phyloP scores from a whole-genome alignment of 805 yeast genomes.

The Cyberlindnera maritima region DNA sequence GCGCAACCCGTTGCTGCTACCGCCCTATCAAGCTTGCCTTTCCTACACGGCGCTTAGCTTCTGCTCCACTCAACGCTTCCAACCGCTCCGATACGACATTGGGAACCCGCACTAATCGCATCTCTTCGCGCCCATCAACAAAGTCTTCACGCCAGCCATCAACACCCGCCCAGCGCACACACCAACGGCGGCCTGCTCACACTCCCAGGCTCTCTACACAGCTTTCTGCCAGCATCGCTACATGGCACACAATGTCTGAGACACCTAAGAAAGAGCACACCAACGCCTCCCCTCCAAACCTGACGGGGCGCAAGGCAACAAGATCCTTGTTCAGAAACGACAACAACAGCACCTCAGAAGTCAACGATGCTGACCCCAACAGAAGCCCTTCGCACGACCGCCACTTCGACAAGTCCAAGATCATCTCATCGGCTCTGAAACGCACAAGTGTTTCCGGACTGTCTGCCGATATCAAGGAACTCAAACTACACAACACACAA shows the following conservation, averaged over 20 bases:
- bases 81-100: background rate
- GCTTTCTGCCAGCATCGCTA: no score
- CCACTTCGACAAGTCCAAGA: background rate
- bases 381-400: constrained; percentile 10
- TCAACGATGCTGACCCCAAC: constrained; percentile 7
- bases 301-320: constrained; percentile 57
- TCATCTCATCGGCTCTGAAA: background rate
- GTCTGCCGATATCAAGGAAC: constrained; percentile 8
- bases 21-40: background rate
- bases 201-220: no score
- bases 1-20: background rate
- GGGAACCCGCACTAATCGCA: background rate
- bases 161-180: no score
- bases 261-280: constrained; percentile 8
- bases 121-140: no score
- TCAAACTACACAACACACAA: constrained; percentile 8
- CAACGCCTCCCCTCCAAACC: constrained; percentile 16
- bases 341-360: constrained; percentile 19
- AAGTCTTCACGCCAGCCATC: no score
- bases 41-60: background rate
- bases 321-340: constrained; percentile 49
- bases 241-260: constrained; percentile 7
- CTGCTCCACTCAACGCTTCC: background rate
- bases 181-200: no score
- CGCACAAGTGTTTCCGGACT: constrained; percentile 11